Percentiles rank a stretch among this genome's conserved stretches.
phyloP scores from a whole-genome alignment of 140 eudicot genomes.

The Ambrosia hybrid region DNA sequence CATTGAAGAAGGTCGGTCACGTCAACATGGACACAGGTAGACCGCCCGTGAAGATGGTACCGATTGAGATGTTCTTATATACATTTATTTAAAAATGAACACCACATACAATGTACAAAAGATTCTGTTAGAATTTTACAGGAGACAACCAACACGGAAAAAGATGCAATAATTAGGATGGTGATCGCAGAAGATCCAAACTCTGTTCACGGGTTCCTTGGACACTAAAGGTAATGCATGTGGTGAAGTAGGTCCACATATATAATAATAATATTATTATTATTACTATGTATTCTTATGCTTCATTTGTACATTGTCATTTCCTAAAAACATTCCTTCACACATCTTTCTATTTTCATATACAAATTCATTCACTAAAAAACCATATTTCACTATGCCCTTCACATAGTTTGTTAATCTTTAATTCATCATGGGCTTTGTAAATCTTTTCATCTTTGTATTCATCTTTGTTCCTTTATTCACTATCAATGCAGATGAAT shows the following conservation, averaged over 20 bases:
- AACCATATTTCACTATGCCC: slow-evolving; percentile 13
- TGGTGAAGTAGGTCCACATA: slow-evolving; percentile 35
- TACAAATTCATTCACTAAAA: slow-evolving; percentile 7
- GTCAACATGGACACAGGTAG: too few relatives aligned
- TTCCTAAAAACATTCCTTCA: slow-evolving; percentile 32
- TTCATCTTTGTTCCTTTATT: slow-evolving; percentile 19
- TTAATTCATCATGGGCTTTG: slow-evolving; percentile 21
- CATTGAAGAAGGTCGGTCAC: too few relatives aligned
- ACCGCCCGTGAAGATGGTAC: too few relatives aligned
- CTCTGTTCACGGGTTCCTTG: slow-evolving; percentile 31
- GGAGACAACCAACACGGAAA: slow-evolving; percentile 35
- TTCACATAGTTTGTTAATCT: not conserved
- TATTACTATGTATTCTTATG: not conserved
- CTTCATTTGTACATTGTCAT: slow-evolving; percentile 31
- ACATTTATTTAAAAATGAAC: not conserved
- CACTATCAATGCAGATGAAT: slow-evolving; percentile 33
- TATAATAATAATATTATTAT: too few relatives aligned
- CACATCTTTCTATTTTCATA: slow-evolving; percentile 14
- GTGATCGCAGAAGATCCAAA: slow-evolving; percentile 23
- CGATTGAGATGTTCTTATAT: too few relatives aligned
- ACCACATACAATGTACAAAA: not conserved
- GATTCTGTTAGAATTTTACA: slow-evolving; percentile 22
- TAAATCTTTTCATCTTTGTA: slow-evolving; percentile 22
- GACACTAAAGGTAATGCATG: slow-evolving; percentile 33
- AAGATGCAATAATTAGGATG: slow-evolving; percentile 29